Base-by-base conservation (phyloP, 768 basidiomycete genomes). In the Kondoa subrosea region DNA sequence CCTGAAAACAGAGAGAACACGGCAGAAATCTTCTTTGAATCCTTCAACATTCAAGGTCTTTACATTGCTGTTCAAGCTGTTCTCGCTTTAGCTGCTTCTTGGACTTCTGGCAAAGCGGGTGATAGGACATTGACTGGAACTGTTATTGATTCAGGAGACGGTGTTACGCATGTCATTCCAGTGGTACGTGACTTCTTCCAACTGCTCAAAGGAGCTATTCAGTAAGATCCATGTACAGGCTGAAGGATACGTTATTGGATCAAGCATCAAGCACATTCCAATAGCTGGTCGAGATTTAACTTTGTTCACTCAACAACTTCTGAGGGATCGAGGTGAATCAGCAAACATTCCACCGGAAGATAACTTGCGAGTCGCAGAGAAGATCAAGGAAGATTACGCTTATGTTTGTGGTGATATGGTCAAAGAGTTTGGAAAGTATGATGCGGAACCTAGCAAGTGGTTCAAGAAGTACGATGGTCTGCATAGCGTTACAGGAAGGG, bases 21-120 rank as follows among this genome's bases (percentile, higher is more conserved):
- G 0, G 95, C 95, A 25, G 93, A 97, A 77, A 97, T 97, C 80
- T 96, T 99, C 83, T 99, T 97, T 78, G 95, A 99, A 79, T 93
- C 91, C 0, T 99, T 99, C 85, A 97, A 97, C 79, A 92, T 96
- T 80, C 88, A 91, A 76, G 93, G 93, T 26, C 82, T 96, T 57
- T 97, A 97, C 78, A 97, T 99, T 74, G 95, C 92, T 64, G 95
- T 99, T 0, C 95, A 97, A 77, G 95, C 95, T 34, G 95, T 99
- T 3, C 85, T 99, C 12, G 95, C 95, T 0, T 87, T 99, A 70
- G 95, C 95, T 2, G 93, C 93, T 0, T 92, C 91, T 0, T 97
- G 95, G 95, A 84, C 91, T 0, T 91, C 89, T 69, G 88, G 87
- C 77, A 84, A 86, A 69, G 89, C 89, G 71, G 83, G 84, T 26